Conservation (phyloP, 2,329 filamentous ascomycete species). For the Calycina herbarum region DNA sequence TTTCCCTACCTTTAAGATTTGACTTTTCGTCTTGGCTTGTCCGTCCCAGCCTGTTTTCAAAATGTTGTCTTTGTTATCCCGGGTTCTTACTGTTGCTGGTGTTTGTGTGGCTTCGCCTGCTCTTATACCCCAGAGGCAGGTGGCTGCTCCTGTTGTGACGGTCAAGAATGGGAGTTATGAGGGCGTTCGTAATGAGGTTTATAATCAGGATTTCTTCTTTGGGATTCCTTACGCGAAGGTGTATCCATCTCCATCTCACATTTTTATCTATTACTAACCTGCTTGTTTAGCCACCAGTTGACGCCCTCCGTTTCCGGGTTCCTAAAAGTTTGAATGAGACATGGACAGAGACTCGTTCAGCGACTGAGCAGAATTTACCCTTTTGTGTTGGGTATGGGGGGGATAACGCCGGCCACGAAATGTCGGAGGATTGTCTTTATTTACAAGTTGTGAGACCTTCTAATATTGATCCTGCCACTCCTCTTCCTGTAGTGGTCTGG, state of each 20-base stretch:
- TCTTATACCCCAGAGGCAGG: background rate
- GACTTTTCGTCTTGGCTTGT: background rate
- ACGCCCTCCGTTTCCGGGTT: slow-evolving; percentile 27
- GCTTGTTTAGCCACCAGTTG: slow-evolving; percentile 24
- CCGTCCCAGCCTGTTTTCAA: background rate
- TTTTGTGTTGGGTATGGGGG: slow-evolving; percentile 32
- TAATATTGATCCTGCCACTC: slow-evolving; percentile 38
- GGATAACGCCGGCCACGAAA: slow-evolving; percentile 21
- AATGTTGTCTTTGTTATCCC: background rate
- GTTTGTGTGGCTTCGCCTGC: slow-evolving; percentile 6
- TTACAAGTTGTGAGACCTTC: slow-evolving; percentile 54
- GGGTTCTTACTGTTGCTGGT: background rate
- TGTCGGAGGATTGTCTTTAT: slow-evolving; percentile 53
- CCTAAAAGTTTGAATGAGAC: slow-evolving; percentile 26
- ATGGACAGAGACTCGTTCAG: slow-evolving; percentile 20
- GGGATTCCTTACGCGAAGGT: slow-evolving; percentile 31
- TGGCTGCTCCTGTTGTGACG: slow-evolving; percentile 19
- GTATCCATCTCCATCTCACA: background rate
- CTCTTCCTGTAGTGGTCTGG: slow-evolving; percentile 54
- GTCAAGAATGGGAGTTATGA: slow-evolving; percentile 31
- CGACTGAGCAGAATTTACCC: slow-evolving; percentile 22
- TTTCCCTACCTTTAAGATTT: background rate
- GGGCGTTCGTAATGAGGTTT: slow-evolving; percentile 24
- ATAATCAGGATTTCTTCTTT: slow-evolving; percentile 33
- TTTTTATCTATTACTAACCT: background rate